phyloP scores from a whole-genome alignment of 2,329 filamentous ascomycete species.

The Pseudogymnoascus sp. region DNA sequence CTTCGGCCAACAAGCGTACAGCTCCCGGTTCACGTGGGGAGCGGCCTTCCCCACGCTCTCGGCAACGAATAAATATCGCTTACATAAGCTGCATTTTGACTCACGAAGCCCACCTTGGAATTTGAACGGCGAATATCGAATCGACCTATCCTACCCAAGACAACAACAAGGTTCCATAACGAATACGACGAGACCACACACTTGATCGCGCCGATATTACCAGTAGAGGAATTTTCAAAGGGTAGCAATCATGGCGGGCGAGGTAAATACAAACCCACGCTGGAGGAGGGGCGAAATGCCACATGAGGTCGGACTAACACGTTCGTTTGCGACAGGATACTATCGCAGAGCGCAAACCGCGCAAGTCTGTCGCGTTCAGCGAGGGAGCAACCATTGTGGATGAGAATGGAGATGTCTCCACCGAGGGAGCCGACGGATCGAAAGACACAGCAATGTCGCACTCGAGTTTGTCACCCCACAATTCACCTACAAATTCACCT shows the following conservation, averaged over 20 bases:
- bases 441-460: slow-evolving; percentile 80
- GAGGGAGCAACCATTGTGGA: slow-evolving; percentile 83
- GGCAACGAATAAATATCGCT: not conserved
- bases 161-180: slow-evolving; percentile 1
- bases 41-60: not conserved
- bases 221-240: not conserved
- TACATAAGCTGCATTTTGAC: slow-evolving; percentile 11
- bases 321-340: slow-evolving; percentile 20
- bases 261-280: slow-evolving; percentile 20
- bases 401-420: slow-evolving; percentile 77
- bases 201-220: not conserved
- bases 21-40: slow-evolving; percentile 13
- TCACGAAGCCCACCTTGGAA: slow-evolving; percentile 12
- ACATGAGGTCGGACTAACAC: not conserved
- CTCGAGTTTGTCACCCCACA: slow-evolving; percentile 56
- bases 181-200: slow-evolving; percentile 7
- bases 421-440: slow-evolving; percentile 62
- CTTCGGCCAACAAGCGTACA: not conserved
- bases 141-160: not conserved
- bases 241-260: slow-evolving; percentile 45
- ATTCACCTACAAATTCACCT: slow-evolving; percentile 48
- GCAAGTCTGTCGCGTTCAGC: slow-evolving; percentile 92
- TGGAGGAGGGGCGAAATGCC: not conserved
- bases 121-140: slow-evolving; percentile 8
- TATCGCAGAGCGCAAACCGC: slow-evolving; percentile 56